Percentiles rank a stretch among this genome's conserved stretches.
These are phyloP conservation scores for Wickerhamomyces chaumierensis DNA, from an alignment of 805 yeast species.

Conservation along the genomic window DNA sequence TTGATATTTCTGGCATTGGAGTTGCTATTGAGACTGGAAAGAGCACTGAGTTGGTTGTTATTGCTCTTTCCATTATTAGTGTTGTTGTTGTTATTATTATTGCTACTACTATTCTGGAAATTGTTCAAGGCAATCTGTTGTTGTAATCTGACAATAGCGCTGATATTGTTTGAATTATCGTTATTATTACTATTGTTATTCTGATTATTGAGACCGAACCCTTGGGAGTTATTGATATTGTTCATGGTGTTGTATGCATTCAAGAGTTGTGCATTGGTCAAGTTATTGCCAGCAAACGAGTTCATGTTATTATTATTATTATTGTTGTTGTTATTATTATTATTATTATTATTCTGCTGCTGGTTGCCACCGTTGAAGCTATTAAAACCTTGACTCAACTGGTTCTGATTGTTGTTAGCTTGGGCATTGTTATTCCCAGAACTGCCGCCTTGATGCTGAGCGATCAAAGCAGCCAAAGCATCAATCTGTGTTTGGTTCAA, in stretches of 20 bases:
- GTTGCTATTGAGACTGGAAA: too few species aligned
- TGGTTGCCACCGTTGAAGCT: too few species aligned
- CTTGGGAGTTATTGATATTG: background rate
- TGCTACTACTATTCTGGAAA: background rate
- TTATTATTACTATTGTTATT: background rate
- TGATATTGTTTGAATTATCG: background rate
- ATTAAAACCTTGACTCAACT: too few species aligned
- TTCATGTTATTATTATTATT: background rate
- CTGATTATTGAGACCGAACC: too few species aligned
- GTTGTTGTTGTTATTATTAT: too few species aligned
- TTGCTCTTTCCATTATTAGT: too few species aligned
- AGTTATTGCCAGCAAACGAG: too few species aligned
- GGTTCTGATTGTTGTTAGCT: background rate
- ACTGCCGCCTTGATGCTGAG: slow-evolving; percentile 44
- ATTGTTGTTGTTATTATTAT: background rate
- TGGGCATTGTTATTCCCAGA: background rate
- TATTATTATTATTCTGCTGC: slow-evolving; percentile 30
- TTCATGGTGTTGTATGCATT: background rate
- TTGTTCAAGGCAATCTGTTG: background rate
- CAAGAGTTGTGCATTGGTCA: too few species aligned
- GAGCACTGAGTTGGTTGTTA: too few species aligned
- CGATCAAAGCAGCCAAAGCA: slow-evolving; percentile 60
- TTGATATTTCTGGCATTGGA: too few species aligned
- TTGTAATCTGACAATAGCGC: background rate
- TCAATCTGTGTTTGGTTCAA: slow-evolving; percentile 60